These are phyloP conservation scores for Pythium angustatum DNA, from an alignment of 352 stramenopile species.

Conservation along the genomic window DNA sequence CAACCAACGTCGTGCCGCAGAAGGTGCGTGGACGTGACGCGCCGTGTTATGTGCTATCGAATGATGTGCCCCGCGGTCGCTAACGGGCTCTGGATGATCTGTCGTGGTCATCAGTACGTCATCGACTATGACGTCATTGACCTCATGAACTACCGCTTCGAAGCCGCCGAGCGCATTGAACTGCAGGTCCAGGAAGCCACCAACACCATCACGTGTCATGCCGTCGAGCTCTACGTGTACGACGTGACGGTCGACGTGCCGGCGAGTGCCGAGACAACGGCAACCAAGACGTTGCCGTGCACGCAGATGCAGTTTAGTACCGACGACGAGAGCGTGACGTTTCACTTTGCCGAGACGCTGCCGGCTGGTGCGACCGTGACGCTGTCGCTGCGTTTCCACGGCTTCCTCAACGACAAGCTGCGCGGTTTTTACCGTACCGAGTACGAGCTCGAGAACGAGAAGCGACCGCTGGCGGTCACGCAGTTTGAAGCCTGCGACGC, in stretches of 20 bases:
- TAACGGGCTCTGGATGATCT: neutral
- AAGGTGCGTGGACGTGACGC: conserved; percentile 38
- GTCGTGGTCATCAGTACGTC: conserved; percentile 45
- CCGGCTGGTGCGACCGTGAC: conserved; percentile 34
- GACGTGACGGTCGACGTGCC: conserved; percentile 61
- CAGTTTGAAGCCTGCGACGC: conserved; percentile 86
- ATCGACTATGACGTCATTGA: conserved; percentile 80
- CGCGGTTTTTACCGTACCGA: conserved; percentile 95
- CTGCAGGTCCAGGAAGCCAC: conserved; percentile 61
- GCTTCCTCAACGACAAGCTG: conserved; percentile 91
- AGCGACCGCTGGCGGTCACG: conserved; percentile 92
- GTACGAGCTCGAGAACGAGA: conserved; percentile 92
- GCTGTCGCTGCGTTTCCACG: conserved; percentile 60
- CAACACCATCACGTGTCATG: conserved; percentile 89
- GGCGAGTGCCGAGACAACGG: conserved; percentile 19
- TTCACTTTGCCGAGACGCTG: conserved; percentile 55
- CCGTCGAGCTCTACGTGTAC: conserved; percentile 92
- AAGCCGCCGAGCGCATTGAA: conserved; percentile 58
- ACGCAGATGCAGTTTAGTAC: conserved; percentile 49
- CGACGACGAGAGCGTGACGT: conserved; percentile 60
- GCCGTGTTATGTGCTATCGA: neutral
- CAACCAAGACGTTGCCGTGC: conserved; percentile 36
- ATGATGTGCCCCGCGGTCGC: neutral
- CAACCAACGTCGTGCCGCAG: conserved; percentile 50
- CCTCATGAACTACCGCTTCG: conserved; percentile 78